Base-by-base conservation (phyloP, 805 yeast species). In the Cyberlindnera petersonii region DNA sequence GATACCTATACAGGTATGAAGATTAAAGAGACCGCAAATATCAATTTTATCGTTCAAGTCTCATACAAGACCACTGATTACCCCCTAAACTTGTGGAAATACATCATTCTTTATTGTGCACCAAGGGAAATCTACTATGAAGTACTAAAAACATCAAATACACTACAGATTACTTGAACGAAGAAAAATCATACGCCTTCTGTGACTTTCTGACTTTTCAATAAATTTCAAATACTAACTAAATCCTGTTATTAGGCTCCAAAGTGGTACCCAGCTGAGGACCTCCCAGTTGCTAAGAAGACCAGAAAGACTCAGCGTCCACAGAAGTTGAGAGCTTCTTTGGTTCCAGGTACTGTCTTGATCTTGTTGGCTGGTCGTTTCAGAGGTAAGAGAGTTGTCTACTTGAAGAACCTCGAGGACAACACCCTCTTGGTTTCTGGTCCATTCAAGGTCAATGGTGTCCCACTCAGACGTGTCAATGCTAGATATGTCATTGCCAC, bases 311-410 rank as follows among this genome's bases (percentile, higher is more conserved):
- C 89, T 61, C 75, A 77, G 63, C 86, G 88, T 69, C 94, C 97
- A 65, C 93, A 87, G 74, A 85, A 85, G 74, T 79, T 93, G 72
- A 88, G 98, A 74, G 78, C 95, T 64, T 84, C 96, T 52, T 77
- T 91, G 65, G 94, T 85, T 58, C 97, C 97, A 72, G 98, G 98
- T 71, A 85, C 97, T 65, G 97, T 91, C 59, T 78, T 93, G 69
- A 91, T 91, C 72, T 75, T 91, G 70, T 81, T 91, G 68, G 97
- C 98, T 64, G 98, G 98, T 69, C 87, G 96, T 75, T 91, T 88
- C 95, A 86, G 98, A 75, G 98, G 98, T 72, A 93, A 91, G 86
- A 89, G 98, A 77, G 98, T 93, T 62, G 98, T 91, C 55, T 85
- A 84, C 84, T 82, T 91, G 71, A 91, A 91, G 83, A 74, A 83